Evolutionary conservation across 345 rosid genomes (phyloP).

Genomic region (Eucalyptus leucophloia): DNA sequence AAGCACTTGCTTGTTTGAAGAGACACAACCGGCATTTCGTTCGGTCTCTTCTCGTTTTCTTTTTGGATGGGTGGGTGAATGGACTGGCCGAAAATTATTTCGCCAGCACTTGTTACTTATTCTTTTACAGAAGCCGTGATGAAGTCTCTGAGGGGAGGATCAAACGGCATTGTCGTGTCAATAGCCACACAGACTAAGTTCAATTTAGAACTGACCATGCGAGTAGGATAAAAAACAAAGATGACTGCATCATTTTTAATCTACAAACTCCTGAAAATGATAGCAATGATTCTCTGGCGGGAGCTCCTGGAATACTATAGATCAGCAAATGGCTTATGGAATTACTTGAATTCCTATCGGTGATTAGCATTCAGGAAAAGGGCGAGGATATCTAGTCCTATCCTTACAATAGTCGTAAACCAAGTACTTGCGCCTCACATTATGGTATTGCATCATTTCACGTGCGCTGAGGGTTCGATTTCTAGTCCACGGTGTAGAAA

Average conservation of each 20-base stretch:
- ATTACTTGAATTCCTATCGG: background rate
- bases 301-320: background rate
- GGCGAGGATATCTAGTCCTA: background rate
- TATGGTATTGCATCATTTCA: background rate
- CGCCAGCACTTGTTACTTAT: background rate
- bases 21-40: background rate
- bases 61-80: background rate
- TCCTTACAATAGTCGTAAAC: constrained; percentile 14
- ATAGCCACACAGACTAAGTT: background rate
- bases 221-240: background rate
- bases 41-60: background rate
- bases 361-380: background rate
- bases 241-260: background rate
- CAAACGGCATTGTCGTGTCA: background rate
- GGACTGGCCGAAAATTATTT: background rate
- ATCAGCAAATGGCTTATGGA: background rate
- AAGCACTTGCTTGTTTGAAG: background rate
- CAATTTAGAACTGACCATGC: background rate
- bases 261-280: background rate
- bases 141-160: background rate
- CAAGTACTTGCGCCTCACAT: constrained; percentile 10
- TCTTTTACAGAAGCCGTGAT: background rate
- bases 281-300: background rate
- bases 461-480: background rate
- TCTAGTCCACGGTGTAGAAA: background rate